phyloP scores from a whole-genome alignment of 169 alveolate genomes.

The Plasmodium cynomolgi region DNA sequence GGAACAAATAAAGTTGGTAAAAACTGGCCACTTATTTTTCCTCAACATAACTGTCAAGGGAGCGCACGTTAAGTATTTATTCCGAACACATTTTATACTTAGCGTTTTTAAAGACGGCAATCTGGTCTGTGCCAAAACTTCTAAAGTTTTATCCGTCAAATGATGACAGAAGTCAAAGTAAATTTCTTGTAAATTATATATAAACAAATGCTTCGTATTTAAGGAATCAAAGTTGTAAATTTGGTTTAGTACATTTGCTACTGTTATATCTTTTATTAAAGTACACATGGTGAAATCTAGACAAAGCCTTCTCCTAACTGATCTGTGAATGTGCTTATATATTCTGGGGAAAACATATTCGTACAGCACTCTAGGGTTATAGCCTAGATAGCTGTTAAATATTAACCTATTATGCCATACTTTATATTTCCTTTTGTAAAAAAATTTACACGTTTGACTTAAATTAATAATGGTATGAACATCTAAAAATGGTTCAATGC shows the following conservation, averaged over 20 bases:
- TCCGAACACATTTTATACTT: constrained; percentile 87
- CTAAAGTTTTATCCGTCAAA: constrained; percentile 88
- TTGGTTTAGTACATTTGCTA: constrained; percentile 85
- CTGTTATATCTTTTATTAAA: constrained; percentile 85
- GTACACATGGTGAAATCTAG: constrained; percentile 87
- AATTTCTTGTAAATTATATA: constrained; percentile 83
- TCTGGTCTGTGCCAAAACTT: constrained; percentile 87
- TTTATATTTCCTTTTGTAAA: constrained; percentile 78
- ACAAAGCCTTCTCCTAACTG: constrained; percentile 77
- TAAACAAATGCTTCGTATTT: constrained; percentile 77
- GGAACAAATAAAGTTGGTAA: constrained; percentile 85
- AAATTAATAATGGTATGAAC: constrained; percentile 80
- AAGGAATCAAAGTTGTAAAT: constrained; percentile 75
- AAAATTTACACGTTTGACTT: constrained; percentile 82
- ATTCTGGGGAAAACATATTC: constrained; percentile 78
- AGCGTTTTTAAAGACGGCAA: constrained; percentile 87
- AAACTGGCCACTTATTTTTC: constrained; percentile 86
- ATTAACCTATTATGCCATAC: constrained; percentile 77
- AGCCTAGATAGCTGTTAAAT: constrained; percentile 83
- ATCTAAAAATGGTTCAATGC: constrained; percentile 84
- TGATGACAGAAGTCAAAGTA: constrained; percentile 88
- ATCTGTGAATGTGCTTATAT: constrained; percentile 68
- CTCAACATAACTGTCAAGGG: constrained; percentile 82
- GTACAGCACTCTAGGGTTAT: constrained; percentile 77
- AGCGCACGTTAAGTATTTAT: constrained; percentile 85